Evolutionary conservation across 805 yeast species (phyloP).

Genomic region (Saturnispora dispora): DNA sequence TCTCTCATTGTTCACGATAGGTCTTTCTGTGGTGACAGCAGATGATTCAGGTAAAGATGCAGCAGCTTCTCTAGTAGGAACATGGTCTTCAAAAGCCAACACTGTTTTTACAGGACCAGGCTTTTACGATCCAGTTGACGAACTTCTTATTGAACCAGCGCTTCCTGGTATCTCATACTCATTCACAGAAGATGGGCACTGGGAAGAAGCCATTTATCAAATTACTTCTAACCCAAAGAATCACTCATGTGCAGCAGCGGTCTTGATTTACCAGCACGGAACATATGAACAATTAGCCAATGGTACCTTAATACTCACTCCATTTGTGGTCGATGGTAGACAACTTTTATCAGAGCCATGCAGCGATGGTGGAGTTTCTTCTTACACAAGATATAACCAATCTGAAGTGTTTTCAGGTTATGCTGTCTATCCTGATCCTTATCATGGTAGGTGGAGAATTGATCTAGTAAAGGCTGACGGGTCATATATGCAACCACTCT

Average conservation of each 20-base stretch:
- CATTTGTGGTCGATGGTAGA: constrained; percentile 84
- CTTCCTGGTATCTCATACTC: constrained; percentile 91
- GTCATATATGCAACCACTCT: constrained; percentile 72
- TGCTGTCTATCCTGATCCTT: constrained; percentile 56
- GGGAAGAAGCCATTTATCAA: constrained; percentile 83
- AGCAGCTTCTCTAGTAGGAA: constrained; percentile 51
- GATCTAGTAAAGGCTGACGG: constrained; percentile 75
- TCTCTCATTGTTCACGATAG: background rate
- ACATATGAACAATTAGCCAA: constrained; percentile 51
- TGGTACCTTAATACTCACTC: constrained; percentile 62
- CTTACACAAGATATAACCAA: constrained; percentile 67
- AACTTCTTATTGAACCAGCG: constrained; percentile 87
- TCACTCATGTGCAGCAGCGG: constrained; percentile 80
- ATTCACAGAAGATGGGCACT: constrained; percentile 86
- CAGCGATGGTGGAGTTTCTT: constrained; percentile 45
- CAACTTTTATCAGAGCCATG: constrained; percentile 88
- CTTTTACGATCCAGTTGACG: constrained; percentile 93
- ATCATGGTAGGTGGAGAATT: constrained; percentile 76
- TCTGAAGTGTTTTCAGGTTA: constrained; percentile 49
- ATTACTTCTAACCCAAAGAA: constrained; percentile 59
- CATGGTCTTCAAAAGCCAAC: constrained; percentile 92
- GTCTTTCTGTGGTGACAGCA: constrained; percentile 1
- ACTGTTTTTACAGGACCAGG: constrained; percentile 96
- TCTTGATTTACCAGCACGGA: constrained; percentile 84
- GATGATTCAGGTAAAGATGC: constrained; percentile 2